Percentiles rank a stretch among this genome's conserved stretches.
Evolutionary conservation across 1,284 basidiomycete genomes (phyloP).

Genomic region (Phylloporus sp.): DNA sequence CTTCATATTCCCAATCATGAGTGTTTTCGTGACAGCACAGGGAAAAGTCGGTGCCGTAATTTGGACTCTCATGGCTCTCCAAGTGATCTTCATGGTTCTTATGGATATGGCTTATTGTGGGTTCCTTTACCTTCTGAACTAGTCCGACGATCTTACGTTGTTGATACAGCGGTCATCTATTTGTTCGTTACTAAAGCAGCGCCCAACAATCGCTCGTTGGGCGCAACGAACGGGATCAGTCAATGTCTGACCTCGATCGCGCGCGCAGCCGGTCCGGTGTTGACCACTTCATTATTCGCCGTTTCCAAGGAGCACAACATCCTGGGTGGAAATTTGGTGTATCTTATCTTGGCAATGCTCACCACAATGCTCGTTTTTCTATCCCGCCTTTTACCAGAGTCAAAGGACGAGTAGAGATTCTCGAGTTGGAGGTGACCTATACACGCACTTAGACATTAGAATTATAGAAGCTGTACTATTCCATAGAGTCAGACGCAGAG

Average conservation of each 20-base stretch:
- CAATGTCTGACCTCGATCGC: slow-evolving; percentile 1
- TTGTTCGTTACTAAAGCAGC: neutral
- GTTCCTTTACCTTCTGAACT: no score
- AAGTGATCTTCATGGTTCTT: no score
- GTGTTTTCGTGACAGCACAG: no score
- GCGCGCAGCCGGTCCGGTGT: neutral
- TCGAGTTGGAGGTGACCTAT: no score
- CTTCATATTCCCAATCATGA: no score
- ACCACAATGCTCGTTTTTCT: neutral
- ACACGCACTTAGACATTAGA: no score
- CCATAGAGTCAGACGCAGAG: no score
- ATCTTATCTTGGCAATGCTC: neutral
- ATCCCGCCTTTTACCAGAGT: neutral
- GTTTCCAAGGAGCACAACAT: neutral
- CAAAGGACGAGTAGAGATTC: neutral
- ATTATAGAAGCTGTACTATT: no score
- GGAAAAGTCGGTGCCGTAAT: no score
- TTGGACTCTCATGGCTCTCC: no score
- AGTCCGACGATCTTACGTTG: no score
- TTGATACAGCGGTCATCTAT: neutral
- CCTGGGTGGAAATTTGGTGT: neutral
- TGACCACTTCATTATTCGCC: neutral
- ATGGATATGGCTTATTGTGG: no score
- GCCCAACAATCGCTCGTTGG: slow-evolving; percentile 4
- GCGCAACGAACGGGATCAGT: slow-evolving; percentile 2